These are phyloP conservation scores for Herpetospermum pedunculosum DNA, from an alignment of 306 rosid genomes.

Conservation along the genomic window DNA sequence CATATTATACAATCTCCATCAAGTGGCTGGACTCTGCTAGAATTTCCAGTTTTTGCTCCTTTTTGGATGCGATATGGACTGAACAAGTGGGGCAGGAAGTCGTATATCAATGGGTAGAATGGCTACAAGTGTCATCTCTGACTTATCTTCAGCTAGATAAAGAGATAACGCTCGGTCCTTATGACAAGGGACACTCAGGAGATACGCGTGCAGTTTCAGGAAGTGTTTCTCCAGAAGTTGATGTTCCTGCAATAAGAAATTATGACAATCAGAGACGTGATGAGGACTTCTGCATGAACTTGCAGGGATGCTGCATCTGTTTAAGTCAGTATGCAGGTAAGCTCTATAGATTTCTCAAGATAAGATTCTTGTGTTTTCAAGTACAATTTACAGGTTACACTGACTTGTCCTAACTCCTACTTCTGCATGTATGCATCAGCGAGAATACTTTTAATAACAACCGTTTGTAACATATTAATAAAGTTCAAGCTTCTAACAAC, in stretches of 20 bases:
- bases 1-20: conserved; percentile 54
- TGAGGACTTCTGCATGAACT: conserved; percentile 46
- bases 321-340: conserved; percentile 64
- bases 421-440: neutral
- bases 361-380: neutral
- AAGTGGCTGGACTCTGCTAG: conserved; percentile 58
- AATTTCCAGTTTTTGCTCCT: conserved; percentile 48
- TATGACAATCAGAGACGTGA: conserved; percentile 49
- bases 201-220: conserved; percentile 59
- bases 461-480: neutral
- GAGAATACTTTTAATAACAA: neutral
- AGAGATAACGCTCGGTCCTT: conserved; percentile 61
- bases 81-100: conserved; percentile 71
- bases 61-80: conserved; percentile 61
- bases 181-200: conserved; percentile 25
- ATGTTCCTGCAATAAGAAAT: conserved; percentile 46
- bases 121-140: conserved; percentile 62
- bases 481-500: neutral
- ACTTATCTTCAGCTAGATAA: conserved; percentile 47
- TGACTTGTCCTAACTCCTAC: neutral
- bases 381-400: neutral
- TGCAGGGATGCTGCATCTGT: conserved; percentile 78
- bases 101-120: conserved; percentile 85
- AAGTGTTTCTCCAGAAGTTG: conserved; percentile 42
- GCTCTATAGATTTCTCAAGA: conserved; percentile 7